Percentiles rank a stretch among this genome's conserved stretches.
Evolutionary conservation across 352 stramenopile species (phyloP).

Genomic region (Pythium aristosporum): DNA sequence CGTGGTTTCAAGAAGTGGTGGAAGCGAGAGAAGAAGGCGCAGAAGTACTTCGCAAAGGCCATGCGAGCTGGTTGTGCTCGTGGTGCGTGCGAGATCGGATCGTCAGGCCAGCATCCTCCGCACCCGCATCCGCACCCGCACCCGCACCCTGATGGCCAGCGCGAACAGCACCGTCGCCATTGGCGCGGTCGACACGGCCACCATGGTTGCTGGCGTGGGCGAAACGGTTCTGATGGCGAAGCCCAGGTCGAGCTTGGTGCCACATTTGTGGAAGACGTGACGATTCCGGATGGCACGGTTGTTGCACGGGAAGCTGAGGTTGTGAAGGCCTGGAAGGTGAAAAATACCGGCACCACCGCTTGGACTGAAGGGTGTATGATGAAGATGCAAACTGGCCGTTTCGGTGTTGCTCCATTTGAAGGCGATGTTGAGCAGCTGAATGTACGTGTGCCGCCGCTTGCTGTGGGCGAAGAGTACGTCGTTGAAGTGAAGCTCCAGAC

Average conservation of each 20-base stretch:
- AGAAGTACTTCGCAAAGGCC: conserved; percentile 22
- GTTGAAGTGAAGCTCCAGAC: conserved; percentile 25
- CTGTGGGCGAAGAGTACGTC: conserved; percentile 21
- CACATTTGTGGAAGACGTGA: conserved; percentile 76
- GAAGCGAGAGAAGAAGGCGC: conserved; percentile 30
- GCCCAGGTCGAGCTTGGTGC: conserved; percentile 32
- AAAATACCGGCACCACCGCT: conserved; percentile 52
- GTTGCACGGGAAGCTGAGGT: conserved; percentile 47
- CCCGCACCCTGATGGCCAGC: conserved; percentile 5
- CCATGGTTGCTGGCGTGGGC: background rate
- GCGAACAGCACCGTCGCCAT: conserved; percentile 4
- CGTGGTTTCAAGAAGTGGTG: conserved; percentile 30
- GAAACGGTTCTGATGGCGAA: background rate
- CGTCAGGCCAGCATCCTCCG: conserved; percentile 7
- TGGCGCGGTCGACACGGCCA: conserved; percentile 2
- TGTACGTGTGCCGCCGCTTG: conserved; percentile 22
- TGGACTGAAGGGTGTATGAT: conserved; percentile 62
- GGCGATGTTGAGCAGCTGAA: conserved; percentile 29
- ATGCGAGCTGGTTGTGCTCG: background rate
- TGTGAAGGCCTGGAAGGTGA: conserved; percentile 75
- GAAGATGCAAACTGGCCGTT: conserved; percentile 35
- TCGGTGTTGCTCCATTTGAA: conserved; percentile 28
- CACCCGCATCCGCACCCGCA: conserved; percentile 5
- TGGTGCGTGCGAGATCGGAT: background rate
- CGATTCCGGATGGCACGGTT: conserved; percentile 70